These are phyloP conservation scores for Verticillium zaregamsianum DNA, from an alignment of 2,329 filamentous ascomycete genomes.

Conservation along the genomic window DNA sequence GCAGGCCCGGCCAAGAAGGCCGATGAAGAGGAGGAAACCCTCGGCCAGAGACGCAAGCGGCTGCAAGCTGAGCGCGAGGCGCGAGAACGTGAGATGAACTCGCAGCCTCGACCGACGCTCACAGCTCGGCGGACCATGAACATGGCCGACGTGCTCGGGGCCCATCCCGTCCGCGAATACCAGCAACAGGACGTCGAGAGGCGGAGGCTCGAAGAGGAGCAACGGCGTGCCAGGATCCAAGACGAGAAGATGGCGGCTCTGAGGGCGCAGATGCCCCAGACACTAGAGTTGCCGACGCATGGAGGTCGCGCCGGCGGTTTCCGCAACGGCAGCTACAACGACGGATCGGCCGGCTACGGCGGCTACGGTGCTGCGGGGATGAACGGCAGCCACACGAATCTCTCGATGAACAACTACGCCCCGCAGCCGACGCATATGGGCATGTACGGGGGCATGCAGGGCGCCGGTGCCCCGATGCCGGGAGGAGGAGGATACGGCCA, in stretches of 20 bases:
- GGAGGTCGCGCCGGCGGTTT: slow-evolving; percentile 38
- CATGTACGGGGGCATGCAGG: not conserved
- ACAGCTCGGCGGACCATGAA: slow-evolving; percentile 15
- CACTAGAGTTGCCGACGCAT: slow-evolving; percentile 20
- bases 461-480: not conserved
- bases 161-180: slow-evolving; percentile 34
- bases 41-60: slow-evolving; percentile 71
- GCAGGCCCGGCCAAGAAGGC: slow-evolving; percentile 21
- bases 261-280: slow-evolving; percentile 45
- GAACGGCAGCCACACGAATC: slow-evolving; percentile 17
- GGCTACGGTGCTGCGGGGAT: slow-evolving; percentile 18
- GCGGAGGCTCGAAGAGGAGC: slow-evolving; percentile 32
- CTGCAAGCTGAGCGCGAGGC: slow-evolving; percentile 68
- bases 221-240: slow-evolving; percentile 34
- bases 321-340: slow-evolving; percentile 50
- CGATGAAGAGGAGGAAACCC: slow-evolving; percentile 65
- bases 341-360: slow-evolving; percentile 39
- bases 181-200: slow-evolving; percentile 35
- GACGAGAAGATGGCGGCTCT: slow-evolving; percentile 45
- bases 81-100: slow-evolving; percentile 50
- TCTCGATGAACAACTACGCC: slow-evolving; percentile 8
- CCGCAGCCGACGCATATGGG: not conserved
- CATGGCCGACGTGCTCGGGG: slow-evolving; percentile 55
- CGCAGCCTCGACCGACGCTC: slow-evolving; percentile 4
- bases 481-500: not conserved